Percentiles rank a stretch among this genome's conserved stretches.
These are phyloP conservation scores for Mycena indigotica DNA, from an alignment of 768 basidiomycete species.

Conservation along the genomic window DNA sequence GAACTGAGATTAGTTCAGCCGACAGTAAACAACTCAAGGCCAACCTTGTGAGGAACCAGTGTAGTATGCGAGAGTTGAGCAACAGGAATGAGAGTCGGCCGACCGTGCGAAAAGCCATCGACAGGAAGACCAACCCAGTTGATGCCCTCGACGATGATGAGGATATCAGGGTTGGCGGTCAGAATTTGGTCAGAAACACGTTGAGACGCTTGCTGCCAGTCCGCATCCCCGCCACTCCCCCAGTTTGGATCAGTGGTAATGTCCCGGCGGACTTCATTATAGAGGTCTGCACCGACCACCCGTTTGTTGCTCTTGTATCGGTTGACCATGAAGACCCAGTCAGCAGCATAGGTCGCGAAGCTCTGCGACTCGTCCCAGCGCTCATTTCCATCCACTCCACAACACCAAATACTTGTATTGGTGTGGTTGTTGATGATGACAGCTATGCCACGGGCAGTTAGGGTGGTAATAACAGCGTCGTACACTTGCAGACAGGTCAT, in stretches of 20 bases:
- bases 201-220: constrained; percentile 20
- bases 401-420: constrained; percentile 13
- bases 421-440: constrained; percentile 23
- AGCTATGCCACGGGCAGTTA: constrained; percentile 18
- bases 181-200: constrained; percentile 11
- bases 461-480: constrained; percentile 18
- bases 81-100: constrained; percentile 17
- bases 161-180: constrained; percentile 15
- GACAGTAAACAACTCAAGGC: not conserved
- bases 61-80: constrained; percentile 13
- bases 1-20: not conserved
- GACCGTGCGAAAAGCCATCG: constrained; percentile 19
- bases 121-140: constrained; percentile 24
- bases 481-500: constrained; percentile 19
- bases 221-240: constrained; percentile 14
- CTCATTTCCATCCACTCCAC: constrained; percentile 20
- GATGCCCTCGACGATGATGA: constrained; percentile 23
- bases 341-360: constrained; percentile 9
- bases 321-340: constrained; percentile 17
- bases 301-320: constrained; percentile 17
- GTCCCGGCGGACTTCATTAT: constrained; percentile 19
- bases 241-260: constrained; percentile 16
- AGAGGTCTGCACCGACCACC: constrained; percentile 8
- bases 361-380: constrained; percentile 19
- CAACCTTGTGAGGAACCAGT: constrained; percentile 16